A percentile compares a stretch with the other conserved stretches of the same genome.
Conservation (phyloP, 2,329 filamentous ascomycete species). For the Teratosphaeria zuluensis region DNA sequence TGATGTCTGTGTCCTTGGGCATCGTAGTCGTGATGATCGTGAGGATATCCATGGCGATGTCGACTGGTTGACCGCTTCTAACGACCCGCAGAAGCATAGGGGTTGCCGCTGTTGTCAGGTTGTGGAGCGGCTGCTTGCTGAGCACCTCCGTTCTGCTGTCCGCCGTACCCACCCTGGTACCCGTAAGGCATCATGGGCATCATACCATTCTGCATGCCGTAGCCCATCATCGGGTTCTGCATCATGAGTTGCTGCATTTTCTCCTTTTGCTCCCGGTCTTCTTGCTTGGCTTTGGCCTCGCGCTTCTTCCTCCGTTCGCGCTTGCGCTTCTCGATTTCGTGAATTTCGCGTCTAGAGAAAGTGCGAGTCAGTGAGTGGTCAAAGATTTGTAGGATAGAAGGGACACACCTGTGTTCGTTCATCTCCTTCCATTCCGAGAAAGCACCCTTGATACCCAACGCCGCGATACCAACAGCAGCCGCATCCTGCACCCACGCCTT, state of each 20-base stretch:
- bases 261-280: constrained; percentile 32
- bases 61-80: constrained; percentile 2
- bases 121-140: background rate
- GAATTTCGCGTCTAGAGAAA: constrained; percentile 29
- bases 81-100: constrained; percentile 17
- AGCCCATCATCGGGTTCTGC: constrained; percentile 21
- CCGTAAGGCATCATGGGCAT: background rate
- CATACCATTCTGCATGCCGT: constrained; percentile 5
- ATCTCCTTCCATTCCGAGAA: constrained; percentile 59
- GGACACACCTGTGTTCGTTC: constrained; percentile 49
- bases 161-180: background rate
- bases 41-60: background rate
- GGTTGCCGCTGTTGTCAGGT: constrained; percentile 24
- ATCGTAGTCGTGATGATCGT: background rate
- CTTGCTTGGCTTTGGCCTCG: constrained; percentile 34
- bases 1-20: background rate
- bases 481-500: constrained; percentile 56
- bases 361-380: constrained; percentile 3
- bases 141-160: constrained; percentile 2
- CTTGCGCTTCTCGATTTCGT: constrained; percentile 43
- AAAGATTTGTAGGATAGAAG: constrained; percentile 1
- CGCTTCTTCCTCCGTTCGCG: constrained; percentile 31
- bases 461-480: constrained; percentile 57
- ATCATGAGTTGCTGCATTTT: constrained; percentile 26
- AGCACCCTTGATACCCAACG: constrained; percentile 57